Percentiles rank a stretch among this genome's conserved stretches.
Conservation (phyloP, 2,329 filamentous ascomycete species). For the Fusarium hostae region DNA sequence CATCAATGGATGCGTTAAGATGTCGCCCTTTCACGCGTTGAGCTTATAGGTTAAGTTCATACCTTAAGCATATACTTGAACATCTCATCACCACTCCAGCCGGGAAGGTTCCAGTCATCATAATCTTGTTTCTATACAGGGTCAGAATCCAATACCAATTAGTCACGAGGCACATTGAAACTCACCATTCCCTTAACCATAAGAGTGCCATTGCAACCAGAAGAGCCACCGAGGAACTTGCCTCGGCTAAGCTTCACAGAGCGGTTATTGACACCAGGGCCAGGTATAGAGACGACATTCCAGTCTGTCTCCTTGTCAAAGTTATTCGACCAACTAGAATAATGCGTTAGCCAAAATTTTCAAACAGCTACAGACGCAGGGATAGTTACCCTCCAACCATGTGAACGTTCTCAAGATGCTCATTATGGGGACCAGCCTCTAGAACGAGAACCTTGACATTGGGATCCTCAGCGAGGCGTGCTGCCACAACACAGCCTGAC, state of each 20-base stretch:
- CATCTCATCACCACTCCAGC: slow-evolving; percentile 67
- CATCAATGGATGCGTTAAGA: too few relatives aligned
- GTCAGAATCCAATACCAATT: not conserved
- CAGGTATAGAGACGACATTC: slow-evolving; percentile 59
- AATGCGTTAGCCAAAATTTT: not conserved
- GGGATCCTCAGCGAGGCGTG: slow-evolving; percentile 51
- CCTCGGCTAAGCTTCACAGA: slow-evolving; percentile 61
- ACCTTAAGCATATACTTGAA: slow-evolving; percentile 67
- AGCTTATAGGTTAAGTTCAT: not conserved
- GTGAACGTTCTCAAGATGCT: slow-evolving; percentile 59
- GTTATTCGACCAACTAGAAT: slow-evolving; percentile 55
- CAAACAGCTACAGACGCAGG: too few relatives aligned
- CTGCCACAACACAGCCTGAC: slow-evolving; percentile 52
- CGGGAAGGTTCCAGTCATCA: slow-evolving; percentile 66
- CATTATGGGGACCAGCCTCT: slow-evolving; percentile 54
- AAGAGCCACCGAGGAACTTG: slow-evolving; percentile 61
- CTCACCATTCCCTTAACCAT: slow-evolving; percentile 56
- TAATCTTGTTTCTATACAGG: slow-evolving; percentile 53
- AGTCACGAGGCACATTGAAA: accelerated
- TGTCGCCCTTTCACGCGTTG: not conserved
- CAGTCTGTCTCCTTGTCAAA: slow-evolving; percentile 62
- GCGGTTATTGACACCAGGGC: slow-evolving; percentile 52
- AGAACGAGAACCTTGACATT: slow-evolving; percentile 48
- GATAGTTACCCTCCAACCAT: slow-evolving; percentile 60
- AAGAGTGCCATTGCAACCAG: slow-evolving; percentile 61